Evolutionary conservation across 2,329 filamentous ascomycete species (phyloP), one percentile per base, ranked within the genome.

Genomic region (Talaromyces marneffei): DNA sequence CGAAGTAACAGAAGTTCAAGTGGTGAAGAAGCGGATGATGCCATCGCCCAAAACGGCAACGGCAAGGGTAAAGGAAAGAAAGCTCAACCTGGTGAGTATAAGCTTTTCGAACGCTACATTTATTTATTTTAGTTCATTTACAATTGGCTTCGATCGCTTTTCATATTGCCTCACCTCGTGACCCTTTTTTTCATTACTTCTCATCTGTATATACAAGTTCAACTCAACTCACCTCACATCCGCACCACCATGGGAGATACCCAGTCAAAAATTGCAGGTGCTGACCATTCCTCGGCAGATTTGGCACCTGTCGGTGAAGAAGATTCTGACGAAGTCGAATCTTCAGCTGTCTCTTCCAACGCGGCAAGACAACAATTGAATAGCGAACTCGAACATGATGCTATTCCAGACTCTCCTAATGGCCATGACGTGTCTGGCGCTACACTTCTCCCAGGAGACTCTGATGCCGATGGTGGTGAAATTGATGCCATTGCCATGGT

Each of bases 401-500:
- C 39, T 44, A 12, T 54, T 35, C 48, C 55, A 6, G 20, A 53
- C 4, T 46, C 53, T 6, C 44, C 56, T 5, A 53, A 62, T 54
- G 60, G 70, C 50, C 64, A 63, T 33, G 57, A 64, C 20, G 70
- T 75, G 44, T 73, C 74, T 16, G 74, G 73, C 3, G 73, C 71
- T 6, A 76, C 74, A 1, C 66, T 74, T 33, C 60, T 70, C 20
- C 65, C 63, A 18, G 67, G 66, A n/a, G 74, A 73, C 9, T 67
- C 70, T 0, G 69, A 72, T 4, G 60, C 64, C 18, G 70, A 72
- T 50, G 59, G 71, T 18, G 65, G 64, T 4, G 68, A 71, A 4
- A 60, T 76, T 6, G 73, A 79, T 52, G 64, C 66, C 4, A 65
- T 73, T 7, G 67, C 73, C 42, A 72, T 79, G 66, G 64, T 75